Percentiles rank a stretch among this genome's conserved stretches.
phyloP scores from a whole-genome alignment of 2,329 filamentous ascomycete species.

The Amesomyces nigricolor region DNA sequence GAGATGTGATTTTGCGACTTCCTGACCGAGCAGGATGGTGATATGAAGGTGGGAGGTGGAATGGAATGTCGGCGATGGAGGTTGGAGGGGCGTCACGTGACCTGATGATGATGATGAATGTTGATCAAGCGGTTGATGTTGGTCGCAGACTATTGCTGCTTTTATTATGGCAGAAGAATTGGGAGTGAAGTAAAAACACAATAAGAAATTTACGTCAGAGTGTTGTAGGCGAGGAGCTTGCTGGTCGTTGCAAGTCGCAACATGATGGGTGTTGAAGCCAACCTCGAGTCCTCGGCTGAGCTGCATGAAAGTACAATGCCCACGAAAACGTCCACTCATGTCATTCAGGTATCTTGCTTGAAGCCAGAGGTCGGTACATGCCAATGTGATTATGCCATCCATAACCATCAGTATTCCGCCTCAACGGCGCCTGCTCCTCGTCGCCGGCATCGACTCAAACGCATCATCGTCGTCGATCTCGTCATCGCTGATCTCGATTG shows the following conservation, averaged over 20 bases:
- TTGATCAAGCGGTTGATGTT: no score
- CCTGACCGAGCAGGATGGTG: not conserved
- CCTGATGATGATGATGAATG: not conserved
- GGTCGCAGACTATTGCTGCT: no score
- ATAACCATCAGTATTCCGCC: no score
- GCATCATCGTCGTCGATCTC: constrained; percentile 56
- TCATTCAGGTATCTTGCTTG: not conserved
- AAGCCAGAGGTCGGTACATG: not conserved
- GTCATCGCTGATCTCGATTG: constrained; percentile 59
- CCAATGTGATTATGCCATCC: not conserved
- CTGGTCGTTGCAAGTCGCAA: no score
- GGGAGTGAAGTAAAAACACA: no score
- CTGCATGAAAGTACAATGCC: no score
- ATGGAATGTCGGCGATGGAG: not conserved
- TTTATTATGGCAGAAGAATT: no score
- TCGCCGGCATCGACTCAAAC: constrained; percentile 49
- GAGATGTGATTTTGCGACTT: not conserved
- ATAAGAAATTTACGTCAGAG: no score
- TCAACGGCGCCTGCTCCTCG: constrained; percentile 26
- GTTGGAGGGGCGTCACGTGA: constrained; percentile 6
- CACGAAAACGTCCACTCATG: no score
- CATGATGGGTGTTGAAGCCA: no score
- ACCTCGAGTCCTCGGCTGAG: no score
- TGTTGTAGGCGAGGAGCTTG: no score
- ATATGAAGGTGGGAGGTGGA: not conserved